Conservation (phyloP, 2,329 filamentous ascomycete species). For the Pseudocercospora fuligena region DNA sequence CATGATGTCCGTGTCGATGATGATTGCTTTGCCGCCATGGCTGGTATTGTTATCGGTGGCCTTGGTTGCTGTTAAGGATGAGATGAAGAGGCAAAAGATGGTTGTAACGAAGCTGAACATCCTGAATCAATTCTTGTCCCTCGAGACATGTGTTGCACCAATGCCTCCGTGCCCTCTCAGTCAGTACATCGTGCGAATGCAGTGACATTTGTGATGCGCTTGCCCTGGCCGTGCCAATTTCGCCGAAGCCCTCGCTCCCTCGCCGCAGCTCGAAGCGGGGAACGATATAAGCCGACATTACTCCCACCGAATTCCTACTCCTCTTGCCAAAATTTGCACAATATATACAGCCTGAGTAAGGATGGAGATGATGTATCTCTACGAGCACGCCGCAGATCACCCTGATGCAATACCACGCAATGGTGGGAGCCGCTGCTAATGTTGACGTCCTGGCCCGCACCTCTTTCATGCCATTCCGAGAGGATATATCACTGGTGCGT, state of each 20-base stretch:
- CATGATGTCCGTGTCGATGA: slow-evolving; percentile 38
- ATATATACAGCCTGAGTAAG: neutral
- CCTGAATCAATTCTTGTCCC: neutral
- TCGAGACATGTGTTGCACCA: neutral
- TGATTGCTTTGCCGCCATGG: slow-evolving; percentile 52
- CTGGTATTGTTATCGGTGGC: neutral
- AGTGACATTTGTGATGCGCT: neutral
- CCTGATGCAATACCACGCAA: neutral
- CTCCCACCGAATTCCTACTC: neutral
- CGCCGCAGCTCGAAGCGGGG: neutral
- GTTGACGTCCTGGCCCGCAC: neutral
- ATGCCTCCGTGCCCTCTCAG: neutral
- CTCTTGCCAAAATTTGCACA: neutral
- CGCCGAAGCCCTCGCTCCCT: neutral
- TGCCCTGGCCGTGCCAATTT: neutral
- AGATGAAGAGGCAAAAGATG: neutral
- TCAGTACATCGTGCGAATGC: neutral
- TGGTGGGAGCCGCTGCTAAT: neutral
- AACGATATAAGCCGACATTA: neutral
- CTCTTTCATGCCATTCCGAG: neutral
- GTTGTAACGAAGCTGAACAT: neutral
- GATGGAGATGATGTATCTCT: neutral
- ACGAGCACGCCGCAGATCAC: neutral
- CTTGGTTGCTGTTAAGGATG: neutral
- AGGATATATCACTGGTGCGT: neutral